Evolutionary conservation across 768 basidiomycete genomes (phyloP).

Genomic region (Rubroboletus satanas): DNA sequence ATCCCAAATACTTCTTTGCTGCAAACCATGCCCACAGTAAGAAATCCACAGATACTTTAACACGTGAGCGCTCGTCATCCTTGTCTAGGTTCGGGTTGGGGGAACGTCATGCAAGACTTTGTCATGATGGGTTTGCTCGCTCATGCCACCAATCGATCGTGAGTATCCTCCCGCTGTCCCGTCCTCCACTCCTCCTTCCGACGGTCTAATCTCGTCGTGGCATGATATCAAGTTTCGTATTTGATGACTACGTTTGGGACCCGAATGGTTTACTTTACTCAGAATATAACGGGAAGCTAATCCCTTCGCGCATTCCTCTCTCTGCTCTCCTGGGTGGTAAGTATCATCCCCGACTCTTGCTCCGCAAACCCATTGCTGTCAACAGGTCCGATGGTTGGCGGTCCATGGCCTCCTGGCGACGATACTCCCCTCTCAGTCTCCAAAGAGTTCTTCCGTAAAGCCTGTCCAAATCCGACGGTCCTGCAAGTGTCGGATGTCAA

Average conservation of each 20-base stretch:
- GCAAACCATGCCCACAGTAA: constrained; percentile 44
- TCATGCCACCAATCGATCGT: constrained; percentile 35
- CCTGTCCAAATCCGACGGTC: constrained; percentile 37
- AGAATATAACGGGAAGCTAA: constrained; percentile 33
- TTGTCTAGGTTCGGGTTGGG: constrained; percentile 36
- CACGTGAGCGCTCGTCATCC: background rate
- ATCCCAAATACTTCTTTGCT: constrained; percentile 43
- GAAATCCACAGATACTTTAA: background rate
- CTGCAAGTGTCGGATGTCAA: constrained; percentile 30
- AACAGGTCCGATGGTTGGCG: constrained; percentile 43
- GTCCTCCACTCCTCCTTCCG: background rate
- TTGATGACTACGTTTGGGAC: constrained; percentile 43
- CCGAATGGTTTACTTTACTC: constrained; percentile 34
- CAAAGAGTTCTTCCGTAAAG: constrained; percentile 36
- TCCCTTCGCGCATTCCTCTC: constrained; percentile 41
- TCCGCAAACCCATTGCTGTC: background rate
- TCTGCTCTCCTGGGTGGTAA: constrained; percentile 38
- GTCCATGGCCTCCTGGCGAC: constrained; percentile 32
- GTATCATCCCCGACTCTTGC: background rate
- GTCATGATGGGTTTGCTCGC: constrained; percentile 36
- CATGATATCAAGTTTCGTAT: constrained; percentile 34
- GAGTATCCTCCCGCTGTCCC: background rate
- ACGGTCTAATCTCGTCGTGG: constrained; percentile 1
- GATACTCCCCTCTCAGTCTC: constrained; percentile 35
- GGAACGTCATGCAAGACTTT: constrained; percentile 41